Conservation (phyloP, 1,284 basidiomycete genomes). For the Rhodotorula sp. region DNA sequence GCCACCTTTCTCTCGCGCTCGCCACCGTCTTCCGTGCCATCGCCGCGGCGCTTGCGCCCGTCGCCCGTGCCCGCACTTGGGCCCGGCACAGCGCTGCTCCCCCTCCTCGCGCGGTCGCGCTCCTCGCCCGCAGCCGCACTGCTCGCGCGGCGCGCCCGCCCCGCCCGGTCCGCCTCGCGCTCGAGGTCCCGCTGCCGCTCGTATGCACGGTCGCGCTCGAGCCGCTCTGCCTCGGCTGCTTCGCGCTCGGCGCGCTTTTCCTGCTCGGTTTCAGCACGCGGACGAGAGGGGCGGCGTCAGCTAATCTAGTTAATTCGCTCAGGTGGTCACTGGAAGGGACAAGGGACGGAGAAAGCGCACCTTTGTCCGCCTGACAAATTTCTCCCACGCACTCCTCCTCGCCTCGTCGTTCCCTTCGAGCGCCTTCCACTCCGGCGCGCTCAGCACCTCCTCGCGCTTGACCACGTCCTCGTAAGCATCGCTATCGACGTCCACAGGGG, state of each 20-base stretch:
- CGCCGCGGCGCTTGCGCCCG: constrained; percentile 1
- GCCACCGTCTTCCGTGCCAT: background rate
- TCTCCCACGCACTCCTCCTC: constrained; percentile 73
- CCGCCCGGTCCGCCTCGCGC: constrained; percentile 11
- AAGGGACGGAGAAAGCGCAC: constrained; percentile 50
- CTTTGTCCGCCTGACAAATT: constrained; percentile 84
- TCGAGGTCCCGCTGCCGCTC: constrained; percentile 28
- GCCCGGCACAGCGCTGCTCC: constrained; percentile 5
- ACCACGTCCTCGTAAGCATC: constrained; percentile 75
- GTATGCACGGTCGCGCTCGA: constrained; percentile 26
- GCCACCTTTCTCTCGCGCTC: constrained; percentile 16
- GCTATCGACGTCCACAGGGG: constrained; percentile 68
- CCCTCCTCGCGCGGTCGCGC: background rate
- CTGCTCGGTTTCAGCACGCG: background rate
- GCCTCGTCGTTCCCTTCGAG: constrained; percentile 75
- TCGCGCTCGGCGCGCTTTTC: constrained; percentile 36
- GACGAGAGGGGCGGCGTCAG: background rate
- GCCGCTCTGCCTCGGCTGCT: constrained; percentile 23
- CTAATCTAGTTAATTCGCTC: background rate
- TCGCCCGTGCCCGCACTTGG: background rate
- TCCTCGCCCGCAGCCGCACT: background rate
- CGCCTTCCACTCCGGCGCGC: constrained; percentile 78
- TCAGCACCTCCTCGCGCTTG: constrained; percentile 64
- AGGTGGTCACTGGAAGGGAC: background rate
- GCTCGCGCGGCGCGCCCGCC: constrained; percentile 5